Base-by-base conservation (phyloP, 2,329 filamentous ascomycete genomes). In the Aspergillus nomiae region DNA sequence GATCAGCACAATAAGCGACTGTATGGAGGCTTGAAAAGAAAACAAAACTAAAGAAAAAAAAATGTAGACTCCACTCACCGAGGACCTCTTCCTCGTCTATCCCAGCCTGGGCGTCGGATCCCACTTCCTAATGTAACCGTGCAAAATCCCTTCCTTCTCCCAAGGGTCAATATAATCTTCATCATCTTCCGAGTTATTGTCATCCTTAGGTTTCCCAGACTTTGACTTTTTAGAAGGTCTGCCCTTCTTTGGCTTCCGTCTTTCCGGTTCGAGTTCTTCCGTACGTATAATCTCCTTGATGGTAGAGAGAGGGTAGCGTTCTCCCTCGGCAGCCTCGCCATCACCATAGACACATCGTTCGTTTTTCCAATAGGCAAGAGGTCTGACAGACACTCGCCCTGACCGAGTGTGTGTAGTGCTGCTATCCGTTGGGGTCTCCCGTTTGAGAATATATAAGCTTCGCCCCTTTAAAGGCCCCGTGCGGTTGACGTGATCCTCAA, bases 351-450 rank as follows among this genome's bases (percentile, higher is more conserved):
- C 86, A 54, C 90, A 87, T 59, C 86, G 87, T 75, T 98, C 94
- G 68, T 93, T 93, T 70, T 89, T 89, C 94, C 94, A 98, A 74
- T 86, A 96, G 30, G 92, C 88, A 38, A 97, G 79, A 0, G 94
- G 95, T 64, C 87, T 87, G 65, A 92, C 89, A 11, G 91, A 92
- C 58, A 88, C 87, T 61, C 95, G 87, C 2, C 92, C 94, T 14
- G 90, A 94, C 59, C 92, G 89, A n/a, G 85, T 86, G 57, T 89
- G 91, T 51, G 83, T 85, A 34, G 83, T 82, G 65, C 86, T 81
- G 30, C 79, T 81, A 59, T 88, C 83, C 1, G 80, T 76, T n/a
- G 83, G 81, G 14, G 78, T 80, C 70, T 85, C 83, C 53, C 81
- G 79, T 63, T 83, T 81, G 54, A 85, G 75, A 56, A 85, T 84